phyloP scores from a whole-genome alignment of 495 filamentous ascomycete genomes.

The Aspergillus indologenus region DNA sequence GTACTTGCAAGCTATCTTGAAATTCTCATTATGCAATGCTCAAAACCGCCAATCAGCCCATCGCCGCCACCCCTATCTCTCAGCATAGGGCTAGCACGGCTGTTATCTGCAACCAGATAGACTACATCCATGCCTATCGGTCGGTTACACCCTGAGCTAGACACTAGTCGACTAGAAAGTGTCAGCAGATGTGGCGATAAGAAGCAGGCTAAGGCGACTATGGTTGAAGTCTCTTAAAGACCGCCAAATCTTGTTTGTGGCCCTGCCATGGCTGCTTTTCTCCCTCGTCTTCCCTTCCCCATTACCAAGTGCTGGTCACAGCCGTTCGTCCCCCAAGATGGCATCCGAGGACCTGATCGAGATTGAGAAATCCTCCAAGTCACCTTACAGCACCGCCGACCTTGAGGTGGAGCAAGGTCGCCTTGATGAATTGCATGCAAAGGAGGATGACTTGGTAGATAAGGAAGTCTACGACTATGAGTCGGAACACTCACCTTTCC shows the following conservation, averaged over 20 bases:
- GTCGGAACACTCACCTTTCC: conserved; percentile 35
- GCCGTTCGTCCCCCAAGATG: conserved; percentile 14
- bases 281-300: not conserved
- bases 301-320: not conserved
- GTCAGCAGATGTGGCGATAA: not conserved
- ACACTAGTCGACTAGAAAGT: not conserved
- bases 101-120: not conserved
- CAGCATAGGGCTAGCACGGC: not conserved
- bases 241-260: not conserved
- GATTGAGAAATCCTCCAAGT: conserved; percentile 16
- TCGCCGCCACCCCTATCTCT: not conserved
- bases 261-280: not conserved
- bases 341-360: conserved; percentile 13
- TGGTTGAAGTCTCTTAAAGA: not conserved
- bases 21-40: not conserved
- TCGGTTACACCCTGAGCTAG: not conserved
- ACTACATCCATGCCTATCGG: not conserved
- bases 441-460: conserved; percentile 26
- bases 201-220: not conserved
- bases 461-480: conserved; percentile 36
- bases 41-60: not conserved
- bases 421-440: conserved; percentile 22
- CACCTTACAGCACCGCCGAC: conserved; percentile 13
- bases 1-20: not conserved
- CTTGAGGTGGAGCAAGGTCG: conserved; percentile 29